phyloP scores from a whole-genome alignment of 805 yeast species.

The Debaryomyces castellii region DNA sequence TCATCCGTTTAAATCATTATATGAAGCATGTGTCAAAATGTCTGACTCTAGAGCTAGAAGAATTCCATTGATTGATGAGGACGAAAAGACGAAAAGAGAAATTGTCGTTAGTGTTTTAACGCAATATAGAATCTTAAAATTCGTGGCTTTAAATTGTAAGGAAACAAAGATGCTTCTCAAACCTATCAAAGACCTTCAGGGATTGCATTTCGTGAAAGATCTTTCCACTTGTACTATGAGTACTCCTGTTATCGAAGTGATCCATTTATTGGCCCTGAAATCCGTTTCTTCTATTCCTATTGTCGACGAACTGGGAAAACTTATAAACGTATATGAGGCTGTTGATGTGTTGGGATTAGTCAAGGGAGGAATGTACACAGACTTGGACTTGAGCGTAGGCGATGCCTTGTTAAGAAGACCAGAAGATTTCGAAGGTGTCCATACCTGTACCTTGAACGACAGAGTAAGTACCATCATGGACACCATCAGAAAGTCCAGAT shows the following conservation, averaged over 20 bases:
- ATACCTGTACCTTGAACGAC: conserved; percentile 89
- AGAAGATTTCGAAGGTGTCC: conserved; percentile 96
- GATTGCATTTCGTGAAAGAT: conserved; percentile 53
- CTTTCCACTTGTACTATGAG: conserved; percentile 83
- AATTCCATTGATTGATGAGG: conserved; percentile 91
- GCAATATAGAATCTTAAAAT: conserved; percentile 92
- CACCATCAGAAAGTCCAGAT: conserved; percentile 84
- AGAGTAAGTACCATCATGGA: conserved; percentile 87
- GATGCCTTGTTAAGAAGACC: conserved; percentile 92
- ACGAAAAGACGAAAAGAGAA: conserved; percentile 88
- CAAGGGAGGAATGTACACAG: conserved; percentile 92
- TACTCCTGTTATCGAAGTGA: conserved; percentile 93
- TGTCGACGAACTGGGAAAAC: conserved; percentile 65
- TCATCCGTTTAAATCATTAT: conserved; percentile 85
- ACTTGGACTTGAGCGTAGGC: conserved; percentile 86
- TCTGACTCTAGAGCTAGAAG: conserved; percentile 84
- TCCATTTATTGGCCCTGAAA: conserved; percentile 70
- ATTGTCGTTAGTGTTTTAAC: conserved; percentile 94
- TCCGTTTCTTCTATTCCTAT: conserved; percentile 94
- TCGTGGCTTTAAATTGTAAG: conserved; percentile 93
- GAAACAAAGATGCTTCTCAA: conserved; percentile 82
- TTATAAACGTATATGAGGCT: conserved; percentile 92
- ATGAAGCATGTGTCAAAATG: conserved; percentile 93
- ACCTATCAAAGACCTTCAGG: conserved; percentile 68
- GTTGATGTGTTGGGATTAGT: conserved; percentile 90